Percentiles rank a stretch among this genome's conserved stretches.
Evolutionary conservation across 208 protist species (phyloP).

Genomic region (Crithidia mellificae): DNA sequence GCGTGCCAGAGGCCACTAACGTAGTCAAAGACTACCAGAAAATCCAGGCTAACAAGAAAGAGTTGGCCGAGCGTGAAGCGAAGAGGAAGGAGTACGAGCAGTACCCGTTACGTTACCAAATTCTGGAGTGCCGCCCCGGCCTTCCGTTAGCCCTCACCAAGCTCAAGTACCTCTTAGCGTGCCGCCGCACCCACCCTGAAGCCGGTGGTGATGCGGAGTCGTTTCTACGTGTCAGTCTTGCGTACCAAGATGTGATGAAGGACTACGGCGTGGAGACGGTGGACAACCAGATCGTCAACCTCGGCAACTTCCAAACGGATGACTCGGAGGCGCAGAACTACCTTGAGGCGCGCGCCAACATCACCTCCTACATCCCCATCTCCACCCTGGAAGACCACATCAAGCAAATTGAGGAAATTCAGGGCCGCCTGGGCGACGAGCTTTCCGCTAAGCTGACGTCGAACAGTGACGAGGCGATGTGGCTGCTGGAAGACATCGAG

Average conservation of each 20-base stretch:
- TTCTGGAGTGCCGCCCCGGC: conserved; percentile 75
- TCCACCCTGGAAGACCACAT: conserved; percentile 86
- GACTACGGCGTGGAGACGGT: conserved; percentile 87
- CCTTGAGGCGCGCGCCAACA: conserved; percentile 59
- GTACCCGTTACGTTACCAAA: conserved; percentile 78
- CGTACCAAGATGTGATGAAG: conserved; percentile 88
- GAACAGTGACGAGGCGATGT: conserved; percentile 75
- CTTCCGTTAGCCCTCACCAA: conserved; percentile 76
- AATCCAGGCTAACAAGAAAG: conserved; percentile 52
- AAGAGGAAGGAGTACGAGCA: conserved; percentile 61
- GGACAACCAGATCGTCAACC: conserved; percentile 82
- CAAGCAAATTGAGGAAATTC: conserved; percentile 71
- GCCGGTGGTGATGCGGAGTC: conserved; percentile 76
- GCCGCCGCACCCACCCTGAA: conserved; percentile 78
- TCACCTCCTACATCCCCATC: conserved; percentile 82
- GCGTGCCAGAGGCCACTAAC: conserved; percentile 28
- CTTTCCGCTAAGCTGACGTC: conserved; percentile 63
- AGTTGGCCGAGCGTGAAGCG: conserved; percentile 41
- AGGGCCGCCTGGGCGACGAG: conserved; percentile 59
- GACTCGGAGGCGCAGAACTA: conserved; percentile 80
- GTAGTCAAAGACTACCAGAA: conserved; percentile 77
- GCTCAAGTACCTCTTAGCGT: conserved; percentile 82
- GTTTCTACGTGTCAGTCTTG: conserved; percentile 77
- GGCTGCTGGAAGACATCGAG: conserved; percentile 88
- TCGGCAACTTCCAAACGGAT: conserved; percentile 83